A percentile compares a stretch with the other conserved stretches of the same genome.
Evolutionary conservation across 306 rosid species (phyloP).

Genomic region (Adenanthera pavonina): DNA sequence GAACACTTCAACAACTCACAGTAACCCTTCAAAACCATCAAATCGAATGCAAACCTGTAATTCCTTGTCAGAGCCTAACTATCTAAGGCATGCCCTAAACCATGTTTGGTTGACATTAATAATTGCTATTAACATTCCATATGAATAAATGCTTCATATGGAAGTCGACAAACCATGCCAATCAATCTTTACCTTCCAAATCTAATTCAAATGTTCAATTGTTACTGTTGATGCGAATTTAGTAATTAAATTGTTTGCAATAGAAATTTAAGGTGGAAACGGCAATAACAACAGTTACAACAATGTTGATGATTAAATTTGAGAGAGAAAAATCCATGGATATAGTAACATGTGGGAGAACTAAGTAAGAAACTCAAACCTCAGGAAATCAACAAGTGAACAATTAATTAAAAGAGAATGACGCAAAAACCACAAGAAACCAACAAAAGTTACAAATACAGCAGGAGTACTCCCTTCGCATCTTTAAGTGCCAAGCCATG

Average conservation of each 20-base stretch:
- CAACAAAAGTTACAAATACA: not conserved
- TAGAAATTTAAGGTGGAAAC: conserved; percentile 15
- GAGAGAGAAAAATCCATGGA: not conserved
- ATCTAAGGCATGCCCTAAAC: not conserved
- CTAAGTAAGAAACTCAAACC: not conserved
- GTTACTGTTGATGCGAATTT: not conserved
- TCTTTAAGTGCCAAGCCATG: conserved; percentile 13
- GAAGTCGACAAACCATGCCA: not conserved
- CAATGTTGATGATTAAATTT: not conserved
- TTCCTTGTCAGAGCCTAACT: not conserved
- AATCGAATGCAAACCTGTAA: not conserved
- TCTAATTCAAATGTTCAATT: not conserved
- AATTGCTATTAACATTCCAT: not conserved
- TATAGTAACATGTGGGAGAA: not conserved
- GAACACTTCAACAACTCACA: not conserved
- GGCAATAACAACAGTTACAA: not conserved
- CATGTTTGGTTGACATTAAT: not conserved
- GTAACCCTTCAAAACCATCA: not conserved
- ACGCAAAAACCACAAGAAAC: not conserved
- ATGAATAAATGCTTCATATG: not conserved
- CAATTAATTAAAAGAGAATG: conserved; percentile 1
- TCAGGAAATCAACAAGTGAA: not conserved
- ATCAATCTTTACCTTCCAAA: not conserved
- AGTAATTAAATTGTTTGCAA: not conserved
- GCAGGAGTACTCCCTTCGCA: not conserved